Evolutionary conservation across 306 rosid genomes (phyloP).

Genomic region (Calophaca sinica): DNA sequence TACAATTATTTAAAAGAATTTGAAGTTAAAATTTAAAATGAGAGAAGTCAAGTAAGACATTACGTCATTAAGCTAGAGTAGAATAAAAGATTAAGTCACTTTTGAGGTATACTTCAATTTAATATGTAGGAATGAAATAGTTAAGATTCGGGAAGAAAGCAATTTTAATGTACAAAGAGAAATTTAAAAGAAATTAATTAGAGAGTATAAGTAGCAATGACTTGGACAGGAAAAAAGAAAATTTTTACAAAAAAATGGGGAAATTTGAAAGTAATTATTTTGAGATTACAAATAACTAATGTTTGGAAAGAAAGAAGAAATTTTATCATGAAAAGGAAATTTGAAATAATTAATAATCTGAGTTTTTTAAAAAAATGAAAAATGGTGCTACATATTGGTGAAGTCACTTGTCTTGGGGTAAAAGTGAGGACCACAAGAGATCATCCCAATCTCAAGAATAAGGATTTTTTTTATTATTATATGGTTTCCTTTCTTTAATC

Average conservation of each 20-base stretch:
- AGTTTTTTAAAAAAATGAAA: not conserved
- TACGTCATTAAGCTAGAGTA: no score
- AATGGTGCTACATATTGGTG: not conserved
- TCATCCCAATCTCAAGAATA: not conserved
- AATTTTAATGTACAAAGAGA: not conserved
- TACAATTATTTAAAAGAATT: not conserved
- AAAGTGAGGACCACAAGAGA: not conserved
- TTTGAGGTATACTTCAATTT: not conserved
- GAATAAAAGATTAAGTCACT: not conserved
- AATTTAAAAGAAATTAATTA: not conserved
- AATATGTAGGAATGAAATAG: not conserved
- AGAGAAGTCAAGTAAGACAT: not conserved
- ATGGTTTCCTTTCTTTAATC: not conserved
- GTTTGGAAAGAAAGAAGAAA: not conserved
- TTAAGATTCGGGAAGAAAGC: not conserved
- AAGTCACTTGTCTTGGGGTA: not conserved
- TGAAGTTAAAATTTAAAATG: slow-evolving; percentile 10
- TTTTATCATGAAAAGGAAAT: not conserved
- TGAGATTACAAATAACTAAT: slow-evolving; percentile 14
- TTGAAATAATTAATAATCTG: not conserved
- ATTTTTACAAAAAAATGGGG: not conserved
- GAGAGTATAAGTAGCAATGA: not conserved
- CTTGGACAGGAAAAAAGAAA: not conserved
- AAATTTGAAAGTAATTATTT: not conserved
- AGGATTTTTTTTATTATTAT: not conserved